Evolutionary conservation across 2,329 filamentous ascomycete species (phyloP), one percentile per base, ranked within the genome.

Genomic region (Colletotrichum euphorbiae): DNA sequence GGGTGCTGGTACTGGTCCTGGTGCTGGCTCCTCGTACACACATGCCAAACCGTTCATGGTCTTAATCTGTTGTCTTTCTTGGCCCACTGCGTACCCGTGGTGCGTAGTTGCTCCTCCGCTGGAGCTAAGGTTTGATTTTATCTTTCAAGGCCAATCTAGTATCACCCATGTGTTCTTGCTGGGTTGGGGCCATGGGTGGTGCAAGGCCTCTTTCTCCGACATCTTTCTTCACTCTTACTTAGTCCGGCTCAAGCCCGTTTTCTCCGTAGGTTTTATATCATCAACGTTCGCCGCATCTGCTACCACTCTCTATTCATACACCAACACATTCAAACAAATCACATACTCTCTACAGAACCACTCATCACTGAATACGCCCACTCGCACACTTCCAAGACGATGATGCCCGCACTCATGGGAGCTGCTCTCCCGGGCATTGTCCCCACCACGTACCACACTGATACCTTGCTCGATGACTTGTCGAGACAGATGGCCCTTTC

Each of bases 401-500:
- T 78, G 77, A 78, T 80, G 76, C 74, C 77, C 65, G 77, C 77
- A 63, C 72, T 76, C 43, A 71, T 77, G 71, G 78, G 76, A 74
- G 72, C 73, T 63, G 74, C 73, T 62, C 73, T 78, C 60, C 73
- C 73, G 51, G 75, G 77, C 57, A 73, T 74, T 43, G 70, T 74
- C 17, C 74, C 72, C 40, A 75, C 73, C 60, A 72, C 70, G 60
- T 83, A 81, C 64, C 71, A 77, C 11, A 77, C 76, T 70, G 83
- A 85, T 67, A 77, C 78, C 56, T 80, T 85, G 56, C 72, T 86
- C 62, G 84, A 88, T 72, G 85, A 86, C 68, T 76, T 85, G 38
- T 83, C 83, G 28, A 83, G 80, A 70, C 87, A 89, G 69, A 82
- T 85, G 73, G 78, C 81, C 59, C 75, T 80, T 43, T 81, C 83